Evolutionary conservation across 768 basidiomycete species (phyloP).

Genomic region (Leccinum longicurvipes): DNA sequence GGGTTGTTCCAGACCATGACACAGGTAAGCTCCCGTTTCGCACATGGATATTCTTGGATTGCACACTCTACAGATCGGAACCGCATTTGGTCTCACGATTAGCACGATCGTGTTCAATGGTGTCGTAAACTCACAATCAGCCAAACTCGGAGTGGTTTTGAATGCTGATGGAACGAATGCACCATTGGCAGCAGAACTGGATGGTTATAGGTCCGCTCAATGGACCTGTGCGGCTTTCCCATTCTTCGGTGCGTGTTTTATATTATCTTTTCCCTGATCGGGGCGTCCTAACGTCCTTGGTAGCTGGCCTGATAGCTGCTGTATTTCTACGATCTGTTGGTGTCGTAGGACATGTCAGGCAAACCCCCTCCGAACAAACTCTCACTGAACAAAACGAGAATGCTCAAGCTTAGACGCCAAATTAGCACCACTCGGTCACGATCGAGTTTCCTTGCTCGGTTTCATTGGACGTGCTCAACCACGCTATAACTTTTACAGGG

Average conservation of each 20-base stretch:
- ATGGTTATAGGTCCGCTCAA: conserved; percentile 58
- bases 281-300: no score
- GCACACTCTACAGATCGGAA: conserved; percentile 49
- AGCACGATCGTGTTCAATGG: conserved; percentile 68
- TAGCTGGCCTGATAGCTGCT: no score
- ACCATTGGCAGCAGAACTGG: conserved; percentile 38
- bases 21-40: conserved; percentile 41
- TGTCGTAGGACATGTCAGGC: no score
- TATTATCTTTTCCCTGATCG: neutral
- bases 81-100: conserved; percentile 65
- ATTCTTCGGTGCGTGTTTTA: conserved; percentile 44
- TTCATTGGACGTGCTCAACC: no score
- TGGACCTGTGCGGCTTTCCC: conserved; percentile 66
- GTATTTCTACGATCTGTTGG: no score
- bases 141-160: conserved; percentile 30
- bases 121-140: conserved; percentile 35
- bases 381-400: no score
- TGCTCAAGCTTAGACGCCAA: no score
- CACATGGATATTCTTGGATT: neutral
- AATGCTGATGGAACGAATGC: conserved; percentile 28
- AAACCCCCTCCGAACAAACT: no score
- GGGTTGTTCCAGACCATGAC: conserved; percentile 79
- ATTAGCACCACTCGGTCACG: no score
- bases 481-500: no score
- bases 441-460: no score